Evolutionary conservation across 306 rosid genomes (phyloP), one percentile per base, ranked within the genome.

Genomic region (Vigna mungo): DNA sequence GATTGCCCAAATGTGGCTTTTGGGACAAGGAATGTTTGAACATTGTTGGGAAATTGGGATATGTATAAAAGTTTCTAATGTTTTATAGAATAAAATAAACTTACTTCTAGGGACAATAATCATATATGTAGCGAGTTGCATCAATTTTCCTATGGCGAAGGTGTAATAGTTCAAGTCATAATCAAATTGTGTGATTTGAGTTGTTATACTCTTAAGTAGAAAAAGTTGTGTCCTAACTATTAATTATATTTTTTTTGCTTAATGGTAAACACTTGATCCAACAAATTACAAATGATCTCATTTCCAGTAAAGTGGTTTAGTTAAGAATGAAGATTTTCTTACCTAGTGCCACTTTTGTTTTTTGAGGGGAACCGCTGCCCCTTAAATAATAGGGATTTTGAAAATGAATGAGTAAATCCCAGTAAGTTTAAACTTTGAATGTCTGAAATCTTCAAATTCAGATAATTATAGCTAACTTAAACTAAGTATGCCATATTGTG

Each of bases 371-470:
- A 21, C 68, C 7, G 16, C n/a, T 16, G 12, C 14, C 68, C 16
- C 68, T 11, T 56, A 56, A 21, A 7, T 39, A 18, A 72, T 56
- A 14, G 39, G 20, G 39, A 76, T n/a, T 20, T 65, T 51, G 34
- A 55, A 41, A 16, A 27, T 54, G 70, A 77, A 2, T 60, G 47
- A 52, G 56, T 66, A 11, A 15, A 16, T 21, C n/a, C 16, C 7
- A 6, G 18, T 6, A 54, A 76, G 11, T 67, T 54, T 68, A 23
- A 44, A 27, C 47, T 4, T 34, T 34, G 37, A 34, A 55, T 77
- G 30, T 21, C 16, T 69, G 20, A 20, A 68, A 59, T 78, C 16
- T 20, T 47, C 18, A 56, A 47, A 34, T 78, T 20, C 21, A 18
- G 9, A 13, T 69, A 59, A 32, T 60, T 78, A 17, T 47, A 16